Evolutionary conservation across 108 stramenopile species (phyloP).

Genomic region (Nitzschia sp.): DNA sequence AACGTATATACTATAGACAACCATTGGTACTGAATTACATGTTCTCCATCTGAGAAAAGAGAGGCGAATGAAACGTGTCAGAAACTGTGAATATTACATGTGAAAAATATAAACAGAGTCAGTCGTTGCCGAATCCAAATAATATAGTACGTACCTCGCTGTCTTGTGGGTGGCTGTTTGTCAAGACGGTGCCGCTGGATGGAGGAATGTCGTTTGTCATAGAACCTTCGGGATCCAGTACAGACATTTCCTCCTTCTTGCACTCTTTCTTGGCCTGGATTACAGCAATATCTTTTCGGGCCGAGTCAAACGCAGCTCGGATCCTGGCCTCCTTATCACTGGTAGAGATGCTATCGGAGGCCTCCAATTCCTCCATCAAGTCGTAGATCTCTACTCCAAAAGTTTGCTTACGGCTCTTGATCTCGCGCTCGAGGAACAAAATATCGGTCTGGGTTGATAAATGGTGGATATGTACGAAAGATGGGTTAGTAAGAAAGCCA

Average conservation of each 20-base stretch:
- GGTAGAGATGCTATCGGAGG: slow-evolving; percentile 32
- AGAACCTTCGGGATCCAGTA: slow-evolving; percentile 33
- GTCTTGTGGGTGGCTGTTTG: slow-evolving; percentile 43
- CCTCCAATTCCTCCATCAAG: slow-evolving; percentile 63
- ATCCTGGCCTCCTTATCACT: slow-evolving; percentile 66
- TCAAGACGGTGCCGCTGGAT: slow-evolving; percentile 57
- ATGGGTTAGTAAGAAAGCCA: not conserved
- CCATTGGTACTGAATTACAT: slow-evolving; percentile 9
- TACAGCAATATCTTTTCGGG: slow-evolving; percentile 72
- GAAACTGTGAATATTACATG: not conserved
- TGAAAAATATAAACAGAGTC: not conserved
- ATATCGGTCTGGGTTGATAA: slow-evolving; percentile 68
- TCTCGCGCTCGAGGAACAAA: slow-evolving; percentile 86
- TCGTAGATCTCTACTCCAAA: slow-evolving; percentile 87
- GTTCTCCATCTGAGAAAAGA: slow-evolving; percentile 7
- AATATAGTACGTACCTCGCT: slow-evolving; percentile 8
- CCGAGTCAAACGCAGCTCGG: slow-evolving; percentile 55
- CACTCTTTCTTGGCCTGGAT: slow-evolving; percentile 69
- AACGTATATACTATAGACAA: slow-evolving; percentile 4
- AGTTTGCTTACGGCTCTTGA: slow-evolving; percentile 80
- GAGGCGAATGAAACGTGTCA: too few relatives aligned
- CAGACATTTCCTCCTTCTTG: slow-evolving; percentile 67
- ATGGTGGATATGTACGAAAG: too few relatives aligned
- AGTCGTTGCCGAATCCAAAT: not conserved
- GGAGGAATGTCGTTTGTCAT: slow-evolving; percentile 50